Evolutionary conservation across 352 stramenopile species (phyloP).

Genomic region (Peronosclerospora sorghi): DNA sequence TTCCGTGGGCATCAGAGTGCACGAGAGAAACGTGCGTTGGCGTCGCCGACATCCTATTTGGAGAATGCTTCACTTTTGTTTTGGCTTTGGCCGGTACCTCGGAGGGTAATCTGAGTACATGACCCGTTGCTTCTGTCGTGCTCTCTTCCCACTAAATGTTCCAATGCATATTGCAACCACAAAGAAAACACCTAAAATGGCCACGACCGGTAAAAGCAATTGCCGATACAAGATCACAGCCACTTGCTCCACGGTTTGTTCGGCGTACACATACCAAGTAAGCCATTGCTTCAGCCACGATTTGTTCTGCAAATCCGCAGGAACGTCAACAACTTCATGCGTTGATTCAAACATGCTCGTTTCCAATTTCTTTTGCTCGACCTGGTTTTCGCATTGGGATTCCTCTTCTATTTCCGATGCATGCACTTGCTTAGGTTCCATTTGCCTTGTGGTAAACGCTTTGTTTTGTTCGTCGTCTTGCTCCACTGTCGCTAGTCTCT

Average conservation of each 20-base stretch:
- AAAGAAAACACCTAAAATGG: slow-evolving; percentile 18
- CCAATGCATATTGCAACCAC: slow-evolving; percentile 16
- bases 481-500: not conserved
- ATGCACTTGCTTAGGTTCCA: not conserved
- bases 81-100: slow-evolving; percentile 13
- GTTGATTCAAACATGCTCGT: not conserved
- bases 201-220: slow-evolving; percentile 19
- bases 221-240: slow-evolving; percentile 7
- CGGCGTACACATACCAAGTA: slow-evolving; percentile 6
- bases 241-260: slow-evolving; percentile 2
- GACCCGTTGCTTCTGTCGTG: slow-evolving; percentile 14
- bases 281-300: slow-evolving; percentile 6
- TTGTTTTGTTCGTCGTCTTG: not conserved
- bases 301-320: not conserved
- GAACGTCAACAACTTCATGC: not conserved
- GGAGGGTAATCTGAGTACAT: slow-evolving; percentile 25
- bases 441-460: not conserved
- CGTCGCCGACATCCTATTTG: slow-evolving; percentile 2
- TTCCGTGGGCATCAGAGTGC: slow-evolving; percentile 1
- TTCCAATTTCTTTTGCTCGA: not conserved
- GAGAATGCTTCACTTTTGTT: not conserved
- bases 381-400: not conserved
- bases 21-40: not conserved
- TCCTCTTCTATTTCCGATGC: not conserved
- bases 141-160: slow-evolving; percentile 9